Percentiles rank a stretch among this genome's conserved stretches.
phyloP scores from a whole-genome alignment of 2,329 filamentous ascomycete genomes.

The Arthrobotrys iridis region DNA sequence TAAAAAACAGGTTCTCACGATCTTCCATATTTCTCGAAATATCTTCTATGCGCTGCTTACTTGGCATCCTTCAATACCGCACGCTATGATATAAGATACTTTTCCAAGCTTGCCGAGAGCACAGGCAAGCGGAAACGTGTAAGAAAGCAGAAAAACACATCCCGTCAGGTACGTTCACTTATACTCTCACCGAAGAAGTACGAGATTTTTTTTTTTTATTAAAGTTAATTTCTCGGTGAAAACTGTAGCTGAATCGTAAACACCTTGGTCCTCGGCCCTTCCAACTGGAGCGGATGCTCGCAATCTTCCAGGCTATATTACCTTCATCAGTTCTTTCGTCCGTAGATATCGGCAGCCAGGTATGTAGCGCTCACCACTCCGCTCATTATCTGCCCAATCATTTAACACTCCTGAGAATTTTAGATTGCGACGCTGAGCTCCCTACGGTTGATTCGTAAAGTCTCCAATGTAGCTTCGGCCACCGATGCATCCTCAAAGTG shows the following conservation, averaged over 20 bases:
- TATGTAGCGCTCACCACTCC: background rate
- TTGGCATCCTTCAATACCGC: conserved; percentile 82
- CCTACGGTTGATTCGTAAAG: conserved; percentile 74
- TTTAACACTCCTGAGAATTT: conserved; percentile 61
- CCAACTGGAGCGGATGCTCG: conserved; percentile 78
- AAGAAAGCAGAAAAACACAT: conserved; percentile 39
- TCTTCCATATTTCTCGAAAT: conserved; percentile 76
- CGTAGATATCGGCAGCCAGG: conserved; percentile 64
- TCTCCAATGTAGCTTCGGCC: conserved; percentile 67
- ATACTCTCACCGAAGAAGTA: background rate
- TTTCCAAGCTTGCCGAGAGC: conserved; percentile 71
- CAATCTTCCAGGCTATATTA: conserved; percentile 76
- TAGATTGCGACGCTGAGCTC: conserved; percentile 77
- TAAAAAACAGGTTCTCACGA: conserved; percentile 61
- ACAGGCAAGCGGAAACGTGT: conserved; percentile 56
- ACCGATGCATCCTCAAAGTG: conserved; percentile 74
- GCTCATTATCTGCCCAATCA: conserved; percentile 57
- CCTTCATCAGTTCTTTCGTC: conserved; percentile 63
- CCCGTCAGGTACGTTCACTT: conserved; percentile 65
- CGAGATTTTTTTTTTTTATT: background rate
- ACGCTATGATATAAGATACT: conserved; percentile 77
- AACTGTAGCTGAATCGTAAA: conserved; percentile 75
- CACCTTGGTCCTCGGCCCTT: conserved; percentile 81
- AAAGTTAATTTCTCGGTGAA: background rate
- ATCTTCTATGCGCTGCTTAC: conserved; percentile 80